phyloP scores from a whole-genome alignment of 768 basidiomycete genomes.

The Porphyrellus cyaneotinctus region DNA sequence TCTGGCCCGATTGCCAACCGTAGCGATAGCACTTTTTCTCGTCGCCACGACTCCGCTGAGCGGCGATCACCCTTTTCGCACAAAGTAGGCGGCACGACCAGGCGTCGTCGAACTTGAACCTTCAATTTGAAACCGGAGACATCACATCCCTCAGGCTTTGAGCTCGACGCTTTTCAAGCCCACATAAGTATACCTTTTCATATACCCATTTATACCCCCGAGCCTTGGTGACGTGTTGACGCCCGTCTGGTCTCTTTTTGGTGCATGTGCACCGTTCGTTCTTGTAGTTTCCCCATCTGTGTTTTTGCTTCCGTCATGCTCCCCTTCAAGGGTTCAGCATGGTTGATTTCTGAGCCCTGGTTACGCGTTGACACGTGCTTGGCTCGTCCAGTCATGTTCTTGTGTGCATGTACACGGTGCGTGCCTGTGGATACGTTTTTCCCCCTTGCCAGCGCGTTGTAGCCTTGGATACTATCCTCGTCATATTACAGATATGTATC shows the following conservation, averaged over 20 bases:
- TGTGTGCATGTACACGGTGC: too few relatives aligned
- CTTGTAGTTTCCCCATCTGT: not conserved
- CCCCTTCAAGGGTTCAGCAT: too few relatives aligned
- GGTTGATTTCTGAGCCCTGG: too few relatives aligned
- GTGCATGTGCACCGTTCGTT: constrained; percentile 7
- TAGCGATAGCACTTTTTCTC: constrained; percentile 1
- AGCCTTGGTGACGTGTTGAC: constrained; percentile 6
- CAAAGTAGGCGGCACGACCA: constrained; percentile 1
- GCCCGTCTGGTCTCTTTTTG: constrained; percentile 5
- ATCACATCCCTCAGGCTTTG: constrained; percentile 14
- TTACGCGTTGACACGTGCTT: not conserved
- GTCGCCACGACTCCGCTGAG: constrained; percentile 3
- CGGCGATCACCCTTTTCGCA: constrained; percentile 6
- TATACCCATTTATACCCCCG: not conserved
- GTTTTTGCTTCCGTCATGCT: too few relatives aligned
- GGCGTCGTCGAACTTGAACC: constrained; percentile 12
- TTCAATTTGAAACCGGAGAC: constrained; percentile 2
- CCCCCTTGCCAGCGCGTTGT: not conserved
- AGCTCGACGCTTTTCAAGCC: not conserved
- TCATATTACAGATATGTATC: not conserved
- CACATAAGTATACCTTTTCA: too few relatives aligned
- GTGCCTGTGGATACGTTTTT: not conserved
- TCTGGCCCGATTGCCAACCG: constrained; percentile 1
- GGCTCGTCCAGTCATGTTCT: too few relatives aligned
- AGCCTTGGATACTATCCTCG: not conserved